Base-by-base conservation (phyloP, 1,284 basidiomycete species). In the Cutaneotrichosporon sp. region DNA sequence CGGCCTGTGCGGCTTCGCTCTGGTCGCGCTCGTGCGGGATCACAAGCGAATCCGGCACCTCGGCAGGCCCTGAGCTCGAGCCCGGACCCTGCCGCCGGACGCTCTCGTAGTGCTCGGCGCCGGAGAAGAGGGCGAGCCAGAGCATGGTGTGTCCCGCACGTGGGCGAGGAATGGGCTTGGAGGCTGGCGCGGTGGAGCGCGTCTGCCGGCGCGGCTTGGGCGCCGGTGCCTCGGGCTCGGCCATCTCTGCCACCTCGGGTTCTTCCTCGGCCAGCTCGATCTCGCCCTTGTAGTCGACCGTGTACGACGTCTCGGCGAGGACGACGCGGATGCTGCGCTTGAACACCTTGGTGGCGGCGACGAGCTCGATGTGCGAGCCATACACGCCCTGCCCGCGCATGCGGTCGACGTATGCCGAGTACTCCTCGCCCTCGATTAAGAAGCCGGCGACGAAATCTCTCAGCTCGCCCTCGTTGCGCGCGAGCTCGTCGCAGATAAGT, bases 71-170 rank as follows among this genome's bases (percentile, higher is more conserved):
- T n/a, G 69, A 69, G 24, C 50, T 50, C 13, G 55, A 25, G 9
- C 70, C 63, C 25, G 72, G 71, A 11, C 69, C 72, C 47, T 68
- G 68, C 31, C 54, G 51, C 1, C 75, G 67, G 16, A 78, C 63
- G 25, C 69, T 72, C 61, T 78, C 72, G 53, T 75, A 78, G 54
- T 78, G 76, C 61, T 76, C 76, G 0, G 74, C 75, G 51, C 75
- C 69, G 46, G 74, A 72, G 65, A 78, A 76, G 14, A 76, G 67
- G 7, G 75, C 75, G 11, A 78, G 68, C 76, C 76, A 78, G 6
- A 78, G 67, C 69, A 76, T 74, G 25, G 60, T 66, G 25, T 68
- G 66, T 5, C 73, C 74, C 1, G 68, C 67, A 0, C 60, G 64
- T 18, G 67, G 33, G 22, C 51, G 51, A 45, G 3, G 51, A 13